These are phyloP conservation scores for Oidiodendron maius DNA, from an alignment of 495 filamentous ascomycete species.

Conservation along the genomic window DNA sequence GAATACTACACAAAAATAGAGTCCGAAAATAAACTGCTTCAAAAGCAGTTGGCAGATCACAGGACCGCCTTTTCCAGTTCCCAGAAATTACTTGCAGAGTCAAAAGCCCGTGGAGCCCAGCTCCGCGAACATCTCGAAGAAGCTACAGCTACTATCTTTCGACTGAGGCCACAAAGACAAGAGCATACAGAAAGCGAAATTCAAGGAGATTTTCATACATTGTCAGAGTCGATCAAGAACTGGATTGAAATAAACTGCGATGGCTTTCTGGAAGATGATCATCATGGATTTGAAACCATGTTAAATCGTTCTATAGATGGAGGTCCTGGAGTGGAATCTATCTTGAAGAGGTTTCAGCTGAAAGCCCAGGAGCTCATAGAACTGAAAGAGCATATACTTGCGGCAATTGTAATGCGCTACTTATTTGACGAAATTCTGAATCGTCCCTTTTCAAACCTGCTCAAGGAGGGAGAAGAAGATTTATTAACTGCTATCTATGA, in stretches of 20 bases:
- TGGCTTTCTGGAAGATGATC: constrained; percentile 5
- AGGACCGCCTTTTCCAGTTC: not conserved
- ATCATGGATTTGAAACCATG: constrained; percentile 8
- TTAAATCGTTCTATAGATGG: constrained; percentile 3
- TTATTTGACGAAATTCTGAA: constrained; percentile 25
- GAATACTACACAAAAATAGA: constrained; percentile 4
- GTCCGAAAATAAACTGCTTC: constrained; percentile 5
- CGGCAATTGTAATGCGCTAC: constrained; percentile 27
- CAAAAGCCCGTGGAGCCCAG: not conserved
- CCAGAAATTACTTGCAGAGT: not conserved
- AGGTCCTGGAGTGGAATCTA: constrained; percentile 7
- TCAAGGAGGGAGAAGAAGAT: constrained; percentile 12
- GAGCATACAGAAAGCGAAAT: constrained; percentile 10
- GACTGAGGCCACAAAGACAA: constrained; percentile 7
- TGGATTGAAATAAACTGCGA: constrained; percentile 18
- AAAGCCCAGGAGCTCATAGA: constrained; percentile 23
- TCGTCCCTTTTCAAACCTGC: constrained; percentile 15
- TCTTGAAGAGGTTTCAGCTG: constrained; percentile 16
- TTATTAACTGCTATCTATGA: constrained; percentile 22
- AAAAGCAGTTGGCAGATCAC: not conserved
- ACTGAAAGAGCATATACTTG: constrained; percentile 28
- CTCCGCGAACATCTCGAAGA: constrained; percentile 4
- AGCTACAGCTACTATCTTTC: constrained; percentile 6
- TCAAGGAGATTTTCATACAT: constrained; percentile 21
- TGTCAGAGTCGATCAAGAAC: constrained; percentile 20